Base-by-base conservation (phyloP, 495 filamentous ascomycete genomes). In the Penicillium steckii region DNA sequence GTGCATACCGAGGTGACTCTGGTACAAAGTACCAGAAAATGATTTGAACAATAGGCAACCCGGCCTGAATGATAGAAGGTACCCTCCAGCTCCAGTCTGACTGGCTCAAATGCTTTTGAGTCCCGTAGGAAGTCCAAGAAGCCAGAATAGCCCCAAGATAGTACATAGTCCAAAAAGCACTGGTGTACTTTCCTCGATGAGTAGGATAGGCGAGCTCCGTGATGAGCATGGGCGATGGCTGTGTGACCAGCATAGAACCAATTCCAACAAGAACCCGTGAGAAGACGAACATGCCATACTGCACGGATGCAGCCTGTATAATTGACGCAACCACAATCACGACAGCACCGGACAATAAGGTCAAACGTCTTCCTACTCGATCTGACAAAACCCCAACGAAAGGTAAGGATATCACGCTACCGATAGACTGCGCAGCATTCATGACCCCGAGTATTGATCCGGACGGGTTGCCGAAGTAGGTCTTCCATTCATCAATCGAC, bases 391-490 rank as follows among this genome's bases (percentile, higher is more conserved):
- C 19, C 8, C 50, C 56, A 23, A 55, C 50, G 4, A 55, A 44
- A 10, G 59, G 61, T 0, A 65, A 45, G 15, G 52, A 44, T 9
- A 62, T 35, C 47, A 88, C 74, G 53, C 75, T 80, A 55, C 84
- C 84, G 48, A 86, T 80, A 60, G 81, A 81, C 69, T 86, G 83
- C 57, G 85, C 80, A 15, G 82, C 81, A 50, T 80, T 82, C 18
- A 88, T 74, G 26, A 86, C 71, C 61, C 84, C 85, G n/a, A 85
- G 77, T 50, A 67, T 42, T 13, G 41, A 17, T 1, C 49, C 49
- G 13, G 29, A 12, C 1, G 55, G 55, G 19, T 52, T 57, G 13
- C 40, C 24, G 15, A 57, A 57, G n/a, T 46, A 52, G 8, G 27
- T n/a, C 22, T 57, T 52, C 55, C 55, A 57, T 2, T 46, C 30